Evolutionary conservation across 2,329 filamentous ascomycete species (phyloP), one percentile per base, ranked within the genome.

Genomic region (Sordariomycetes sp.): DNA sequence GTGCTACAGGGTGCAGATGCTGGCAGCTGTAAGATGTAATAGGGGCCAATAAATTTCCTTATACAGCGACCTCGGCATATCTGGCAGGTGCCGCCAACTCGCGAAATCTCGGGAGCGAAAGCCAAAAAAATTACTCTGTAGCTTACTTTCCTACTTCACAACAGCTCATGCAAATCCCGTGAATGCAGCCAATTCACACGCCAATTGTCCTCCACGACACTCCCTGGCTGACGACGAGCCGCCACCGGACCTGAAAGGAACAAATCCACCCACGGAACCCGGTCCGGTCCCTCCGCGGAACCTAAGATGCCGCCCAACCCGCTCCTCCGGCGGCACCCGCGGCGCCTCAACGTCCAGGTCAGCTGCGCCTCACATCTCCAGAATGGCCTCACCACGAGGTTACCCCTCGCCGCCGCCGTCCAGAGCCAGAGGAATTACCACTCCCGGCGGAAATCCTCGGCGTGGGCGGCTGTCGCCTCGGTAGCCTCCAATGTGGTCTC

Each of bases 401-500:
- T 56, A 56, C 54, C 46, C 48, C 55, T 52, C 35, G 22, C 25
- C 4, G 11, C 20, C 43, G 43, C 43, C 8, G 35, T 10, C 22
- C 43, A 43, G 16, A 25, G n/a, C 25, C 14, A 40, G 12, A 25
- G 55, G 28, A 25, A 46, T 14, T 53, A 53, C 60, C 79, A 82
- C 64, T 72, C 72, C 8, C 66, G 72, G 7, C 71, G 66, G 53
- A 71, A 74, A 28, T 74, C 76, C 32, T 91, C 87, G n/a, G 84
- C 85, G 55, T 90, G 88, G 80, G 87, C 85, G 2, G 87, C 89
- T 52, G 82, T 86, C 18, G 83, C 84, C 46, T 80, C 18, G 25
- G 82, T 86, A 18, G 83, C 84, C 40, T 79, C 14, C 64, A 87
- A 87, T 70, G 80, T 91, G 60, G 86, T 91, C 64, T 80, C 80